Conservation (phyloP, 1,284 basidiomycete species). For the Fomitopsis betulina region DNA sequence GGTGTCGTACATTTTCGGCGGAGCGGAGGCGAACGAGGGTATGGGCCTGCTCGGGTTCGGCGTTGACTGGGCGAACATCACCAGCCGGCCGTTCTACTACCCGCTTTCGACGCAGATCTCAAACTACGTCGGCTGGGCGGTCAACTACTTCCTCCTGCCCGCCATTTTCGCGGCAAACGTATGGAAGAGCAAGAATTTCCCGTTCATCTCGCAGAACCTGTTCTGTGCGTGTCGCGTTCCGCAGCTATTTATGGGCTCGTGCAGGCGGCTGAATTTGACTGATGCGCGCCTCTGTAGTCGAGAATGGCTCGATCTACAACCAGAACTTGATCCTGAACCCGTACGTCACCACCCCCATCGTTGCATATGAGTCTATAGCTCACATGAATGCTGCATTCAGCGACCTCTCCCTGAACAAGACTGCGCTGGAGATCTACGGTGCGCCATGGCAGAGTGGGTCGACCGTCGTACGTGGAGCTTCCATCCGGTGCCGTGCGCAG, state of each 20-base stretch:
- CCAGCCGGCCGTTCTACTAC: slow-evolving; percentile 5
- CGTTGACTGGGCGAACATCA: slow-evolving; percentile 40
- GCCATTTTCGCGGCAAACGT: slow-evolving; percentile 5
- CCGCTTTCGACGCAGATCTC: slow-evolving; percentile 8
- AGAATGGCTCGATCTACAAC: slow-evolving; percentile 33
- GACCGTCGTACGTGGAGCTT: neutral
- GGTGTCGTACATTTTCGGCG: slow-evolving; percentile 43
- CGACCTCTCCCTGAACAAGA: slow-evolving; percentile 4
- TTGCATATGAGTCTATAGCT: neutral
- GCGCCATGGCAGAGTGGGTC: slow-evolving; percentile 10
- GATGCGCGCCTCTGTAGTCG: neutral
- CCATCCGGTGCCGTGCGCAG: neutral
- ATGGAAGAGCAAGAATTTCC: slow-evolving; percentile 6
- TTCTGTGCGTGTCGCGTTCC: neutral
- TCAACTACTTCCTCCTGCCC: slow-evolving; percentile 7
- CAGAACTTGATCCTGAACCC: slow-evolving; percentile 21
- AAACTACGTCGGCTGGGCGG: slow-evolving; percentile 6
- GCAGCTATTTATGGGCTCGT: neutral
- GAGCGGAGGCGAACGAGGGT: slow-evolving; percentile 37
- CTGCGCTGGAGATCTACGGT: slow-evolving; percentile 5
- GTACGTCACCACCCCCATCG: neutral
- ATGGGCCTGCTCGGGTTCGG: slow-evolving; percentile 44
- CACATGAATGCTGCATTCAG: neutral
- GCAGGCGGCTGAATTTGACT: neutral
- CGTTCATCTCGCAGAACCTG: slow-evolving; percentile 8